Conservation (phyloP, 129 eudicot species). For the Flaveria brownii region DNA sequence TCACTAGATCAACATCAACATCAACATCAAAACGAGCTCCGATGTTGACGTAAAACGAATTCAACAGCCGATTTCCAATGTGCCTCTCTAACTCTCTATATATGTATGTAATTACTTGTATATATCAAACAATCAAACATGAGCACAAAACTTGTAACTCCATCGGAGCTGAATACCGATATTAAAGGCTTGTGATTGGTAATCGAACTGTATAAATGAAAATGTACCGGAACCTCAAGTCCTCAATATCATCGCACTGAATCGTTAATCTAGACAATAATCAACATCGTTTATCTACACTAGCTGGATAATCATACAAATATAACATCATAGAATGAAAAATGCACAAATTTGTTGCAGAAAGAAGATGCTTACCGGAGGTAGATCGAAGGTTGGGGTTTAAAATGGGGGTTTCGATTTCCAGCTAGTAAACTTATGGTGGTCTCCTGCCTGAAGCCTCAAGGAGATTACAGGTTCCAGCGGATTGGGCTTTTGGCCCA, state of each 20-base stretch:
- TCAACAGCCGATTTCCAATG: not conserved
- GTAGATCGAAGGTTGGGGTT: slow-evolving; percentile 28
- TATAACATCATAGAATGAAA: not conserved
- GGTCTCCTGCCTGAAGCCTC: not conserved
- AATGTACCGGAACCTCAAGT: slow-evolving; percentile 14
- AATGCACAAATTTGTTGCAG: not conserved
- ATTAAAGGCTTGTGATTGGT: not conserved
- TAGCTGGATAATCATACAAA: slow-evolving; percentile 8
- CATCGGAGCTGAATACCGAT: not conserved
- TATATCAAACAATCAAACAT: not conserved
- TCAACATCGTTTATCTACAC: slow-evolving; percentile 2
- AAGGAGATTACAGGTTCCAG: not conserved
- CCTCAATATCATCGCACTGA: not conserved
- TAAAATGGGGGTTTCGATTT: slow-evolving; percentile 8
- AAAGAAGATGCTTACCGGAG: slow-evolving; percentile 28
- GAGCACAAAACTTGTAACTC: not conserved
- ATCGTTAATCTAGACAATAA: slow-evolving; percentile 12
- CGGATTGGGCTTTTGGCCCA: slow-evolving; percentile 34
- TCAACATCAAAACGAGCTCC: not conserved
- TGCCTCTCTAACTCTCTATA: too few relatives aligned
- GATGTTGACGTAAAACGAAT: not conserved
- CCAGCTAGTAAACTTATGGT: slow-evolving; percentile 4
- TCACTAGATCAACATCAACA: slow-evolving; percentile 1
- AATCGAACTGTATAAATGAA: slow-evolving; percentile 6
- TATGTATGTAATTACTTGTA: not conserved